Percentiles rank a stretch among this genome's conserved stretches.
These are phyloP conservation scores for Hawksworthiomyces lignivorus DNA, from an alignment of 2,329 filamentous ascomycete species.

Conservation along the genomic window DNA sequence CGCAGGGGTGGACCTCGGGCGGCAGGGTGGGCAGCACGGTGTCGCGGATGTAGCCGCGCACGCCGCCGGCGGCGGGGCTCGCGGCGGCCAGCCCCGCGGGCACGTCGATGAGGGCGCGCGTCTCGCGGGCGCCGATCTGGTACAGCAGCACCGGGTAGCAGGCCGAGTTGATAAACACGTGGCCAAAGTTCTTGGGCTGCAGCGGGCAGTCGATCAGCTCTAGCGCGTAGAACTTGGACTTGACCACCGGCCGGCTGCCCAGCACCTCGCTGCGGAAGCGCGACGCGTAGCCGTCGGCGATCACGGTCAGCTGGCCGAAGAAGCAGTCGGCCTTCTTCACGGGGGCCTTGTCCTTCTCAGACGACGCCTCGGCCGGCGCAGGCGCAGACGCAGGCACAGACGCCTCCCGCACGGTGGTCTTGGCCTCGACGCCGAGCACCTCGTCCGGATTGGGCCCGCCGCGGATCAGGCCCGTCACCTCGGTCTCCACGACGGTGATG, in stretches of 20 bases:
- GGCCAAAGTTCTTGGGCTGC: conserved; percentile 67
- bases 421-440: conserved; percentile 74
- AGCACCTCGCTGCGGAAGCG: conserved; percentile 82
- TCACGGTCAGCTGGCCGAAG: conserved; percentile 81
- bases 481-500: conserved; percentile 86
- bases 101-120: conserved; percentile 80
- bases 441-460: conserved; percentile 57
- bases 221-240: conserved; percentile 86
- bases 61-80: conserved; percentile 65
- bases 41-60: conserved; percentile 75
- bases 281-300: conserved; percentile 87
- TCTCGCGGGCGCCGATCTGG: conserved; percentile 94
- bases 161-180: conserved; percentile 71
- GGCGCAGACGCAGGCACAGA: conserved; percentile 27
- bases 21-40: conserved; percentile 71
- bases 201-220: conserved; percentile 84
- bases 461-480: conserved; percentile 67
- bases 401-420: conserved; percentile 48
- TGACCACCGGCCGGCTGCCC: conserved; percentile 56
- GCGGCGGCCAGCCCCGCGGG: conserved; percentile 71
- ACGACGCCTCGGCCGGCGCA: neutral
- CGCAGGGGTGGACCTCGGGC: conserved; percentile 60
- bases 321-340: conserved; percentile 61
- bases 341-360: neutral
- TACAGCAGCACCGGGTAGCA: conserved; percentile 78